Conservation (phyloP, 768 basidiomycete genomes). For the Amanita jacksonii region DNA sequence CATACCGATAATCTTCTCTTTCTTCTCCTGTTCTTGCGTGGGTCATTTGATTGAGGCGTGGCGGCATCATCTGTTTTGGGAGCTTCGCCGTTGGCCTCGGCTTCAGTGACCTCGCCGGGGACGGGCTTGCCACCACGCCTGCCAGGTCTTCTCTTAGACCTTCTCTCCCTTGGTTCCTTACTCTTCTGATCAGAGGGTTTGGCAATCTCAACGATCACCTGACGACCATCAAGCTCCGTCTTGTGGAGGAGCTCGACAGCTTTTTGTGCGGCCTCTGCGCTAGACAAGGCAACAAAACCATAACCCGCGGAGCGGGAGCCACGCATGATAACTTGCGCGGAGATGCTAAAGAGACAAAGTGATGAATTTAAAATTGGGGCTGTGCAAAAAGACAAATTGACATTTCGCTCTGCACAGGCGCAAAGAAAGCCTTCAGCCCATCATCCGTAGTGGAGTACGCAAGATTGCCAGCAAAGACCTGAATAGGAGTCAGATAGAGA, state of each 20-base stretch:
- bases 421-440: conserved; percentile 92
- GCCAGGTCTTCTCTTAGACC: conserved; percentile 70
- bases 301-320: conserved; percentile 84
- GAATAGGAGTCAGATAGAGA: conserved; percentile 9
- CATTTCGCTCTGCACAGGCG: conserved; percentile 81
- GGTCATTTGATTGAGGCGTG: conserved; percentile 50
- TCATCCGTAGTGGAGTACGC: conserved; percentile 90
- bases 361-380: conserved; percentile 12
- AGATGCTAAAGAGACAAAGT: conserved; percentile 39
- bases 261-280: conserved; percentile 73
- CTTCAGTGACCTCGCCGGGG: conserved; percentile 83
- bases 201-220: conserved; percentile 86
- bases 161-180: conserved; percentile 71
- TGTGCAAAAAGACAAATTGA: conserved; percentile 37
- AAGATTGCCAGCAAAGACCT: conserved; percentile 97
- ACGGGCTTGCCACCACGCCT: conserved; percentile 83
- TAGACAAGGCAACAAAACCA: conserved; percentile 82
- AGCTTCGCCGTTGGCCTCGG: conserved; percentile 76
- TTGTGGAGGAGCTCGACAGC: conserved; percentile 83
- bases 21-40: conserved; percentile 78
- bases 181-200: conserved; percentile 87
- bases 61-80: conserved; percentile 45
- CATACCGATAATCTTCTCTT: conserved; percentile 65
- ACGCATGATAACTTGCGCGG: conserved; percentile 81
- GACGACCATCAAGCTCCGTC: conserved; percentile 82